Conservation (phyloP, 495 filamentous ascomycete species). For the Aspergillus homomorphus region DNA sequence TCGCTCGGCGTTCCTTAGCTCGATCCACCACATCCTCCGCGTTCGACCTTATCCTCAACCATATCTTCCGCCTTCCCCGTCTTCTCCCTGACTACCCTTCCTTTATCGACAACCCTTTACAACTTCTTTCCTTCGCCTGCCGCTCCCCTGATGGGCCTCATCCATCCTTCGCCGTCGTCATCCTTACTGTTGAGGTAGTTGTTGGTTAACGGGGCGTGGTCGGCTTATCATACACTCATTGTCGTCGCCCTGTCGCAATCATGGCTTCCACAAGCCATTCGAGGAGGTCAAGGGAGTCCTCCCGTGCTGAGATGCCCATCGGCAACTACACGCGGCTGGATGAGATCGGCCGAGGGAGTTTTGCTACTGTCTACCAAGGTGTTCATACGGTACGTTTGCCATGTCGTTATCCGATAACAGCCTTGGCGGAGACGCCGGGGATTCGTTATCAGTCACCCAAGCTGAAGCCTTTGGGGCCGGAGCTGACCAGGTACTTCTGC, state of each 20-base stretch:
- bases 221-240: slow-evolving; percentile 13
- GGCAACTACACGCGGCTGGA: slow-evolving; percentile 74
- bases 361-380: slow-evolving; percentile 88
- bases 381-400: slow-evolving; percentile 68
- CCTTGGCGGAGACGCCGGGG: not conserved
- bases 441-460: not conserved
- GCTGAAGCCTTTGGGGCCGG: not conserved
- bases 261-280: slow-evolving; percentile 41
- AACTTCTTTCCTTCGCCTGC: slow-evolving; percentile 12
- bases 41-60: not conserved
- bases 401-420: not conserved
- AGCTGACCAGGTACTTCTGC: slow-evolving; percentile 5
- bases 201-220: slow-evolving; percentile 36
- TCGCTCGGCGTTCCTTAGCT: not conserved
- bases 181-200: slow-evolving; percentile 39
- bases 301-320: slow-evolving; percentile 60
- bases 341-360: slow-evolving; percentile 93
- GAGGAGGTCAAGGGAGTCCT: slow-evolving; percentile 43
- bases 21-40: not conserved
- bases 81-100: slow-evolving; percentile 10
- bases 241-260: slow-evolving; percentile 20
- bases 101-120: slow-evolving; percentile 2
- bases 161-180: slow-evolving; percentile 19
- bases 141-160: slow-evolving; percentile 40
- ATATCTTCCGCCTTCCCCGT: slow-evolving; percentile 1